A percentile compares a stretch with the other conserved stretches of the same genome.
Conservation (phyloP, 306 rosid genomes). For the Cicer cuneatum region DNA sequence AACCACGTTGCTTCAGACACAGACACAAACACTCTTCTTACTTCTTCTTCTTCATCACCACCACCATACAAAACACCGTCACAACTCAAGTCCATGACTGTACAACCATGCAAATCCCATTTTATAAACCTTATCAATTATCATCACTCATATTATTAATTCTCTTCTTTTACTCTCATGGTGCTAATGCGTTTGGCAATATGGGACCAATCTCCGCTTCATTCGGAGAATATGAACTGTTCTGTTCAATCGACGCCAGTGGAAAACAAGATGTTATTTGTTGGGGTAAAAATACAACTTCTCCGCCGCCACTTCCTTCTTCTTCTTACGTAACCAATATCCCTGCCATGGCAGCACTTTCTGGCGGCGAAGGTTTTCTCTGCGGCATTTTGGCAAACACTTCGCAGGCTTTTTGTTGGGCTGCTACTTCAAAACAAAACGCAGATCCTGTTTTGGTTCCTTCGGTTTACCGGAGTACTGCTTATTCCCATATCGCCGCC, state of each 20-base stretch:
- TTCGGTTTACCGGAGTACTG: conserved; percentile 49
- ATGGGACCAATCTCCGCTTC: conserved; percentile 94
- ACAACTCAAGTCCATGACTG: conserved; percentile 26
- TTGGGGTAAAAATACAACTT: conserved; percentile 74
- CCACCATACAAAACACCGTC: conserved; percentile 13
- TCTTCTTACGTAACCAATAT: conserved; percentile 43
- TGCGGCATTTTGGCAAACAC: conserved; percentile 84
- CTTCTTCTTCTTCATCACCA: conserved; percentile 27
- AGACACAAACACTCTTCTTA: conserved; percentile 26
- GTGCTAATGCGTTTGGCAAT: conserved; percentile 67
- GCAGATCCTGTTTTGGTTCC: conserved; percentile 86
- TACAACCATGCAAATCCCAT: conserved; percentile 64
- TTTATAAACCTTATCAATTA: conserved; percentile 22
- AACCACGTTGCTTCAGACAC: conserved; percentile 61
- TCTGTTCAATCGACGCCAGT: conserved; percentile 90
- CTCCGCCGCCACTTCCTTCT: conserved; percentile 30
- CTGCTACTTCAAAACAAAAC: conserved; percentile 41
- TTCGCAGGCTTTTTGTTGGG: conserved; percentile 83
- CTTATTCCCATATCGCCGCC: conserved; percentile 78
- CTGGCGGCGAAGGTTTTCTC: conserved; percentile 81
- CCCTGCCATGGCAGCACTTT: conserved; percentile 86
- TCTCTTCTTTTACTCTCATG: conserved; percentile 23
- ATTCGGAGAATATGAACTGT: conserved; percentile 63
- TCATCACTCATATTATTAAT: conserved; percentile 38
- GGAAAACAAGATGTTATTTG: conserved; percentile 84